Evolutionary conservation across 176 grass and related monocot species (phyloP), one percentile per base, ranked within the genome.

Genomic region (Microstegium vimineum): DNA sequence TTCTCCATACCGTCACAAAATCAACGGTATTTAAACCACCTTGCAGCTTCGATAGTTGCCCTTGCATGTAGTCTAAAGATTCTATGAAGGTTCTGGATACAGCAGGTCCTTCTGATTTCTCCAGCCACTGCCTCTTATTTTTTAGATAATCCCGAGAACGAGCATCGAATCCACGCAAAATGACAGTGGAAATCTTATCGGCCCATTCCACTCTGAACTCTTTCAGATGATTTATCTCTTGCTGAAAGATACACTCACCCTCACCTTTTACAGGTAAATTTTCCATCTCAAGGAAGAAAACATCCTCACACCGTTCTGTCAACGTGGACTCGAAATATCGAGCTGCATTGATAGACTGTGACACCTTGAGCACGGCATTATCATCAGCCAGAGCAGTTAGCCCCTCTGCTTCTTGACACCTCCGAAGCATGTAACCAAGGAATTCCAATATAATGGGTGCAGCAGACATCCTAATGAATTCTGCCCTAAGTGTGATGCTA

Each of bases 251-350:
- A 70, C 82, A 74, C n/a, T 69, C 73, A 20, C 76, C 34, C 22
- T 27, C 73, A 63, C 66, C 33, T 62, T 82, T 69, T 22, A 66
- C 31, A 31, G 79, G 12, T 32, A 88, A 31, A 84, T 74, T 86
- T 87, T 95, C 96, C 93, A 99, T 93, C 80, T 99, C 93, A 74
- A 99, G 93, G 75, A 95, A 99, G 75, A 95, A 99, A 23, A 90
- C 86, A 87, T 92, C 87, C 60, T 95, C 91, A 40, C 89, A 99
- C 96, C 93, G 95, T 85, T 99, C 91, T 60, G 75, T 83, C 70
- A 99, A 82, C 2, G 42, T 91, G 27, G 75, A 93, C 57, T 99
- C 93, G 0, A 91, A 70, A 38, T 80, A 85, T 23, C 80, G 67
- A 63, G 93, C 89, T 46, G 91, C 90, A 85, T 99, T 99, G 63